Conservation (phyloP, 768 basidiomycete genomes). For the Cubamyces sp. region DNA sequence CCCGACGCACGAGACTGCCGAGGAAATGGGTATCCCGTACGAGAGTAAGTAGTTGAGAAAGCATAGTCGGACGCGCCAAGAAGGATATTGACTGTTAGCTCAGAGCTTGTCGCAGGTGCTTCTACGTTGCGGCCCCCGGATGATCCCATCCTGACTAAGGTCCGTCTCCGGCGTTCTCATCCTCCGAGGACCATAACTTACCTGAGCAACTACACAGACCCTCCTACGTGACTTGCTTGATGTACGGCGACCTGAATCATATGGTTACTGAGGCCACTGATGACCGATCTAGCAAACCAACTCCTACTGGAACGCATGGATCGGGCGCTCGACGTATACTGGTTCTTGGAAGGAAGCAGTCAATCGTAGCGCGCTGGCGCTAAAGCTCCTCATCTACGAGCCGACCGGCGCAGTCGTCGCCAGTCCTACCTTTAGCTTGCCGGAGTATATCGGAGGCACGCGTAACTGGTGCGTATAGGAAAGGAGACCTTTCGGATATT, state of each 20-base stretch:
- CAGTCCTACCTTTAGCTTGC: constrained; percentile 93
- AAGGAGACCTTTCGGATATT: background rate
- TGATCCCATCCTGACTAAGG: constrained; percentile 77
- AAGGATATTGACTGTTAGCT: constrained; percentile 6
- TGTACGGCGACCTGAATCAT: constrained; percentile 40
- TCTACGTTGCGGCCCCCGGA: constrained; percentile 54
- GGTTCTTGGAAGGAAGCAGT: constrained; percentile 98
- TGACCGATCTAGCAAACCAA: constrained; percentile 59
- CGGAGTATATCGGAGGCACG: constrained; percentile 88
- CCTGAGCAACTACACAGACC: constrained; percentile 40
- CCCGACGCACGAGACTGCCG: constrained; percentile 45
- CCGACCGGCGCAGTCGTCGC: constrained; percentile 95
- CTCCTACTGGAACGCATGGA: constrained; percentile 88
- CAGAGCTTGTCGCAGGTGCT: constrained; percentile 49
- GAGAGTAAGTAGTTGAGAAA: constrained; percentile 38
- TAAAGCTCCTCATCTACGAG: constrained; percentile 92
- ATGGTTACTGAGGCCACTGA: background rate
- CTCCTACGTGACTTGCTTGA: constrained; percentile 60
- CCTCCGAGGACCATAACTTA: background rate
- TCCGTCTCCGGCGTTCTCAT: constrained; percentile 29
- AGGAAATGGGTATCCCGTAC: constrained; percentile 49
- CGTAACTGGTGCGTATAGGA: constrained; percentile 71
- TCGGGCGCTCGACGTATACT: constrained; percentile 83
- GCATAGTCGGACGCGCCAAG: background rate
- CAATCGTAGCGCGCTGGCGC: constrained; percentile 87